phyloP scores from a whole-genome alignment of 225 moss, liverwort and hornwort species.

The Thuidium tamariscinum region DNA sequence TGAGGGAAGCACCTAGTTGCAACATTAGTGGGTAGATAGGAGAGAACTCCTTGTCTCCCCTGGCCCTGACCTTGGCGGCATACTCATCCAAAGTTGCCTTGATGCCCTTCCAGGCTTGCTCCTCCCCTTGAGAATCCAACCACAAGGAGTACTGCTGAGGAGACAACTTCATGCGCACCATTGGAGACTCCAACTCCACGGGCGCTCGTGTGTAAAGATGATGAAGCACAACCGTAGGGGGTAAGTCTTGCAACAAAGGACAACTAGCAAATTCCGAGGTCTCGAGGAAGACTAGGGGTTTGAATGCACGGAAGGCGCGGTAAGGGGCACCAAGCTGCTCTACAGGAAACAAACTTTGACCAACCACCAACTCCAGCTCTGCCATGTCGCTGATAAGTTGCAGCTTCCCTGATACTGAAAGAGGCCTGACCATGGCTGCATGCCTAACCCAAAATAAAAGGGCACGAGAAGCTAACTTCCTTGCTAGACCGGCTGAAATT shows the following conservation, averaged over 20 bases:
- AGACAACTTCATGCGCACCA: slow-evolving; percentile 59
- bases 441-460: slow-evolving; percentile 87
- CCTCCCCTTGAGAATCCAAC: slow-evolving; percentile 84
- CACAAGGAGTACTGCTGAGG: slow-evolving; percentile 82
- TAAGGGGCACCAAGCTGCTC: slow-evolving; percentile 92
- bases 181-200: slow-evolving; percentile 79
- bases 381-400: slow-evolving; percentile 88
- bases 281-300: slow-evolving; percentile 81
- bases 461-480: slow-evolving; percentile 82
- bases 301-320: slow-evolving; percentile 88
- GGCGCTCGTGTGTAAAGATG: slow-evolving; percentile 91
- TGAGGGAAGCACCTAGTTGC: slow-evolving; percentile 60
- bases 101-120: slow-evolving; percentile 78
- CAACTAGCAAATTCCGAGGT: slow-evolving; percentile 55
- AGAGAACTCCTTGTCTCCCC: slow-evolving; percentile 93
- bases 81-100: slow-evolving; percentile 79
- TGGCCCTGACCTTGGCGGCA: slow-evolving; percentile 64
- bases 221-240: slow-evolving; percentile 77
- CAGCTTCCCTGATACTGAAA: slow-evolving; percentile 83
- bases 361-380: slow-evolving; percentile 94
- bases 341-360: slow-evolving; percentile 90
- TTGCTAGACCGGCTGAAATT: slow-evolving; percentile 73
- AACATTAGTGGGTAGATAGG: slow-evolving; percentile 92
- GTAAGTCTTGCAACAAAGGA: slow-evolving; percentile 77
- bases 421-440: slow-evolving; percentile 81